phyloP scores from a whole-genome alignment of 352 stramenopile genomes.

The Globisporangium echinulatum region DNA sequence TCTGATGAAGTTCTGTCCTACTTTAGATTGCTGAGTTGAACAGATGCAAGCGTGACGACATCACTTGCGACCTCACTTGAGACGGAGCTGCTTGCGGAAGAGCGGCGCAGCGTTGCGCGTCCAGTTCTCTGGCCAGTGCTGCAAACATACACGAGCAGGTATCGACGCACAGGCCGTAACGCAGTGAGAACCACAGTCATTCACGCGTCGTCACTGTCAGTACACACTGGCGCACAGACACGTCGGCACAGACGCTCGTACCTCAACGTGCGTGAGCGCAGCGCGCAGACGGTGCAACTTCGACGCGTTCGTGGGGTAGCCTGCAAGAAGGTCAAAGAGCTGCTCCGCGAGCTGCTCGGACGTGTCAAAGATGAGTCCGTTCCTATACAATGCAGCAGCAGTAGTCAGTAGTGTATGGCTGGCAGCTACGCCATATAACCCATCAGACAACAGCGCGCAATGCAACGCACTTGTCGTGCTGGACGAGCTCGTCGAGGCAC shows the following conservation, averaged over 20 bases:
- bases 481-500: constrained; percentile 95
- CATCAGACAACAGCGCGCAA: no score
- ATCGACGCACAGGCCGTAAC: background rate
- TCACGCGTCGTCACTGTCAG: no score
- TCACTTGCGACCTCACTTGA: constrained; percentile 13
- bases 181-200: background rate
- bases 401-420: background rate
- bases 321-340: constrained; percentile 50
- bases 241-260: constrained; percentile 10
- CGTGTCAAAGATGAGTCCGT: constrained; percentile 66
- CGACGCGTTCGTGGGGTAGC: constrained; percentile 36
- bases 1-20: no score
- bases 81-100: constrained; percentile 46
- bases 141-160: background rate
- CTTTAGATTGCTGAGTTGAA: background rate
- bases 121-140: constrained; percentile 83
- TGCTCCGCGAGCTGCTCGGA: constrained; percentile 51
- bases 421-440: no score
- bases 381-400: constrained; percentile 25
- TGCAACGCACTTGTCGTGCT: constrained; percentile 86
- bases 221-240: no score
- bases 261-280: constrained; percentile 55
- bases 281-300: constrained; percentile 41
- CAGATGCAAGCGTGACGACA: background rate
- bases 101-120: constrained; percentile 46